phyloP scores from a whole-genome alignment of 768 basidiomycete species.

The Termitomyces sp. region DNA sequence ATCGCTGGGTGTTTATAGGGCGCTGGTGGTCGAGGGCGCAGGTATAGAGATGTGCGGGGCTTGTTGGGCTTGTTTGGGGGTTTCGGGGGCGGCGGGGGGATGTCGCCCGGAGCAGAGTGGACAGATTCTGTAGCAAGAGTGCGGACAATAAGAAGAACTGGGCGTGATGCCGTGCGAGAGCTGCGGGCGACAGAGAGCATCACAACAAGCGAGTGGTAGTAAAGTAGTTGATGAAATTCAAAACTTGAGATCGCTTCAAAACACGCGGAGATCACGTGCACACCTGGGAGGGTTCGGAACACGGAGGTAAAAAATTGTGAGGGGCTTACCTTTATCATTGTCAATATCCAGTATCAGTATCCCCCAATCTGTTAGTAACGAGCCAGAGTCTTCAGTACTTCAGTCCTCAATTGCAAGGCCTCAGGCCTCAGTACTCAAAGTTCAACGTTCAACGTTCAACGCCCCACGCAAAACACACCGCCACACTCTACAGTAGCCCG shows the following conservation, averaged over 20 bases:
- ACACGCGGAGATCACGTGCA: neutral
- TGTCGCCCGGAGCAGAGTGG: constrained; percentile 31
- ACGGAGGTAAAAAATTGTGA: no score
- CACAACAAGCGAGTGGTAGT: neutral
- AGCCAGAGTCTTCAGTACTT: no score
- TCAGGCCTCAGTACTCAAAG: no score
- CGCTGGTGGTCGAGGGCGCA: constrained; percentile 44
- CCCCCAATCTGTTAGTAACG: no score
- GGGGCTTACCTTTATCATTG: no score
- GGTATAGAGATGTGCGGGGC: constrained; percentile 40
- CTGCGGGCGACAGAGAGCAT: constrained; percentile 17
- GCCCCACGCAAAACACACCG: no score
- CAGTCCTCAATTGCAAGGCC: no score
- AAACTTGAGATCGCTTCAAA: neutral
- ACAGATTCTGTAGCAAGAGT: constrained; percentile 44
- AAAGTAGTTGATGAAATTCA: neutral
- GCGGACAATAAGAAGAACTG: constrained; percentile 33
- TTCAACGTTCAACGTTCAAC: no score
- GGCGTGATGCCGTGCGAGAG: constrained; percentile 13
- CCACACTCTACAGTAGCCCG: no score
- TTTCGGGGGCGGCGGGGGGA: constrained; percentile 34
- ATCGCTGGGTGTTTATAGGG: constrained; percentile 37
- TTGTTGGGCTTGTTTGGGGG: constrained; percentile 25
- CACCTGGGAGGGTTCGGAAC: no score
- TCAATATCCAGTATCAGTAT: no score